These are phyloP conservation scores for Aethionema arabicum DNA, from an alignment of 345 rosid species.

Conservation along the genomic window DNA sequence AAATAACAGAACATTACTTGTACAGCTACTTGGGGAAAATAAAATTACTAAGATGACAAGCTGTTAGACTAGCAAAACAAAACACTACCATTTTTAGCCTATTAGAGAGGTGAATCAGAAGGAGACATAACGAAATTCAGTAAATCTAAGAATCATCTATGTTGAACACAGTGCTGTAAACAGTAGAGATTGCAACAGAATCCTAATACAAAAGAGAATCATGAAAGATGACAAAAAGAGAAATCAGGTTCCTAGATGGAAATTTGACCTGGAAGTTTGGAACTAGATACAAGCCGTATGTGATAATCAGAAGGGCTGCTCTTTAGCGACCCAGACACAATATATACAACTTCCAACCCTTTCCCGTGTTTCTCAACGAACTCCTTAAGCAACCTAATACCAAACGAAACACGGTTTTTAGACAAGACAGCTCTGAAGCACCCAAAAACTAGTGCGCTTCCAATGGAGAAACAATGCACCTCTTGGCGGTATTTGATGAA, in stretches of 20 bases:
- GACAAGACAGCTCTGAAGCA: conserved; percentile 1
- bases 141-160: background rate
- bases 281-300: conserved; percentile 62
- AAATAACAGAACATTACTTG: background rate
- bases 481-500: conserved; percentile 74
- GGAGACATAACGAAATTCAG: background rate
- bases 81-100: background rate
- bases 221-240: background rate
- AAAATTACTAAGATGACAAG: background rate
- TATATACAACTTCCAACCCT: conserved; percentile 65
- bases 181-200: conserved; percentile 5
- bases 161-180: conserved; percentile 1
- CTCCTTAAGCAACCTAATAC: conserved; percentile 71
- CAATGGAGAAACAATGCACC: conserved; percentile 39
- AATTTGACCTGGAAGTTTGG: conserved; percentile 69
- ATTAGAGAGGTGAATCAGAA: conserved; percentile 6
- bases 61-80: background rate
- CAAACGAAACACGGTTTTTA: background rate
- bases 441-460: conserved; percentile 12
- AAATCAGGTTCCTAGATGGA: background rate
- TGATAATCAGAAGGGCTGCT: conserved; percentile 54
- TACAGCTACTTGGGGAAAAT: background rate
- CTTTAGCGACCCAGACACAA: conserved; percentile 83
- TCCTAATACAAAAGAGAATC: background rate
- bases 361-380: conserved; percentile 60